Evolutionary conservation across 2,329 filamentous ascomycete genomes (phyloP).

Genomic region (Nakataea oryzae): DNA sequence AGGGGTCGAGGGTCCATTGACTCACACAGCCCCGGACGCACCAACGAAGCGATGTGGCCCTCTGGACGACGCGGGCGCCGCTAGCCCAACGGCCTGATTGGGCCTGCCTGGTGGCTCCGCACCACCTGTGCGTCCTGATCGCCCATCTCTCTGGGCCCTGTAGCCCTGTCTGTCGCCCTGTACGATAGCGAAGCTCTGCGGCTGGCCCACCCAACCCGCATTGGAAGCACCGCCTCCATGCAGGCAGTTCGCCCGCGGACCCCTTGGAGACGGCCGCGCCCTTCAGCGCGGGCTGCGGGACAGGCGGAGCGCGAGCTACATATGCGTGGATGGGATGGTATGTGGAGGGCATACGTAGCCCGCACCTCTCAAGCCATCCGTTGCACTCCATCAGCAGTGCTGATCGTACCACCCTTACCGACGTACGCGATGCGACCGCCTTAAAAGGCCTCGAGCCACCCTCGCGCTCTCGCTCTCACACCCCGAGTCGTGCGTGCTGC

Average conservation of each 20-base stretch:
- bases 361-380: not conserved
- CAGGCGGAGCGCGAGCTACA: no score
- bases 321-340: not conserved
- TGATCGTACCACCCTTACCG: not conserved
- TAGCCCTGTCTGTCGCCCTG: not conserved
- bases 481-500: not conserved
- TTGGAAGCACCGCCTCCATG: not conserved
- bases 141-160: not conserved
- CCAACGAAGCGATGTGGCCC: not conserved
- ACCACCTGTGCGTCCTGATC: not conserved
- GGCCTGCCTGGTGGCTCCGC: no score
- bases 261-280: no score
- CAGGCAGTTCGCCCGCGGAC: no score
- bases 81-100: not conserved
- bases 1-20: not conserved
- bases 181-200: not conserved
- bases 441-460: not conserved
- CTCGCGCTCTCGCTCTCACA: not conserved
- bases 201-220: not conserved
- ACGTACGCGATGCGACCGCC: not conserved
- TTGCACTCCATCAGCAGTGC: not conserved
- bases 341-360: not conserved
- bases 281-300: no score
- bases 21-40: not conserved
- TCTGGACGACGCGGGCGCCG: not conserved